A percentile compares a stretch with the other conserved stretches of the same genome.
Evolutionary conservation across 2,329 filamentous ascomycete species (phyloP).

Genomic region (Pseudocercospora musae): DNA sequence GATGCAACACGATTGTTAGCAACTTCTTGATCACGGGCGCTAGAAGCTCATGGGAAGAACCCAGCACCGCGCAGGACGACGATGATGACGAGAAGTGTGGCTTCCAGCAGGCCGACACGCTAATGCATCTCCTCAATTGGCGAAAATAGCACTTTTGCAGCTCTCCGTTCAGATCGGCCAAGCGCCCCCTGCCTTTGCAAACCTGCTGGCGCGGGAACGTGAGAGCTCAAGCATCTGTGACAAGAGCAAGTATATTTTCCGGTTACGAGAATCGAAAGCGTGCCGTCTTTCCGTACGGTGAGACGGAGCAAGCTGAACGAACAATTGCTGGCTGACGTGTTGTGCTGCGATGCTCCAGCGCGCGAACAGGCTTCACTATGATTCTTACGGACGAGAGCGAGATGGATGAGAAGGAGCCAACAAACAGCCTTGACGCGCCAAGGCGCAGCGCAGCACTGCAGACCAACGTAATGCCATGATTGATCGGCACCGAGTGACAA

Average conservation of each 20-base stretch:
- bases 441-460: not conserved
- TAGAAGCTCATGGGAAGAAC: not conserved
- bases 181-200: not conserved
- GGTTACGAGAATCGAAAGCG: not conserved
- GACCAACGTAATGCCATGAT: not conserved
- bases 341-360: not conserved
- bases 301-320: not conserved
- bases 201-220: not conserved
- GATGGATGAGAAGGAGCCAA: not conserved
- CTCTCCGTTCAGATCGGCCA: not conserved
- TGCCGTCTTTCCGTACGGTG: not conserved
- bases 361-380: not conserved
- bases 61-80: not conserved
- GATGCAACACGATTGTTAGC: not conserved
- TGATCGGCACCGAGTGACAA: not conserved
- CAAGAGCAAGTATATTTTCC: not conserved
- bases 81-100: constrained; percentile 10
- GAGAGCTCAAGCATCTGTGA: not conserved
- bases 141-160: constrained; percentile 6
- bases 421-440: not conserved
- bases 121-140: constrained; percentile 14
- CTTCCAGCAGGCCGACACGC: constrained; percentile 6
- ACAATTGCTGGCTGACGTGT: not conserved
- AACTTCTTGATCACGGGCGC: not conserved
- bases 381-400: not conserved